Percentiles rank a stretch among this genome's conserved stretches.
phyloP scores from a whole-genome alignment of 495 filamentous ascomycete genomes.

The Penicillium malachiteum region DNA sequence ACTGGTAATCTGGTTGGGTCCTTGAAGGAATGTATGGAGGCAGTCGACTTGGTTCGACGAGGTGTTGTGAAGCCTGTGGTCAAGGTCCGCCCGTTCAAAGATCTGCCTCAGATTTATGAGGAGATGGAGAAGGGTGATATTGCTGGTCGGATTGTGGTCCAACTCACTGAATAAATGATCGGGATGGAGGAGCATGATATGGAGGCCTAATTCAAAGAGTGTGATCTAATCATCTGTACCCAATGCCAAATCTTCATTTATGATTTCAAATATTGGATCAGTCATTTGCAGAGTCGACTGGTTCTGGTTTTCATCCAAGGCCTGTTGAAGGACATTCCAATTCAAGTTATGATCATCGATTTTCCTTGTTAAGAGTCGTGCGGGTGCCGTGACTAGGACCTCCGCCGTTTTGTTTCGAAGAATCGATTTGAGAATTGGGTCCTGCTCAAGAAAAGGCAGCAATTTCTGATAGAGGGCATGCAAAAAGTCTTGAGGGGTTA shows the following conservation, averaged over 20 bases:
- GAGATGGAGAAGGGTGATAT: slow-evolving; percentile 50
- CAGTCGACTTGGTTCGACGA: slow-evolving; percentile 45
- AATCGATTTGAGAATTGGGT: slow-evolving; percentile 26
- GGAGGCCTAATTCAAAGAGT: not conserved
- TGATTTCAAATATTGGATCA: too few species aligned
- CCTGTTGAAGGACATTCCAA: not conserved
- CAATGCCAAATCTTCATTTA: not conserved
- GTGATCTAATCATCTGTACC: not conserved
- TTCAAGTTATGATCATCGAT: not conserved
- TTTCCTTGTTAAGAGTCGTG: slow-evolving; percentile 16
- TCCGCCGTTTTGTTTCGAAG: slow-evolving; percentile 32
- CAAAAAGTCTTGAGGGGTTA: slow-evolving; percentile 29
- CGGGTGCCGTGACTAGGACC: slow-evolving; percentile 26
- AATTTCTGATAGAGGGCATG: slow-evolving; percentile 35
- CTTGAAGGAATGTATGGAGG: slow-evolving; percentile 53
- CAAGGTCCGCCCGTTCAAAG: slow-evolving; percentile 43
- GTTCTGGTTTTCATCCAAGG: not conserved
- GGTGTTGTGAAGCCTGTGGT: slow-evolving; percentile 49
- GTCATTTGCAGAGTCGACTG: not conserved
- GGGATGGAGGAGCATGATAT: not conserved
- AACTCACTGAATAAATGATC: slow-evolving; percentile 24
- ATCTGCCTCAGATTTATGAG: slow-evolving; percentile 44
- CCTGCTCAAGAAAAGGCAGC: slow-evolving; percentile 30
- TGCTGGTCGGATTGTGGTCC: slow-evolving; percentile 38
- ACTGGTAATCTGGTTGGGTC: slow-evolving; percentile 49